Conservation (phyloP, 495 filamentous ascomycete species). For the Trichodelitschia bisporula region DNA sequence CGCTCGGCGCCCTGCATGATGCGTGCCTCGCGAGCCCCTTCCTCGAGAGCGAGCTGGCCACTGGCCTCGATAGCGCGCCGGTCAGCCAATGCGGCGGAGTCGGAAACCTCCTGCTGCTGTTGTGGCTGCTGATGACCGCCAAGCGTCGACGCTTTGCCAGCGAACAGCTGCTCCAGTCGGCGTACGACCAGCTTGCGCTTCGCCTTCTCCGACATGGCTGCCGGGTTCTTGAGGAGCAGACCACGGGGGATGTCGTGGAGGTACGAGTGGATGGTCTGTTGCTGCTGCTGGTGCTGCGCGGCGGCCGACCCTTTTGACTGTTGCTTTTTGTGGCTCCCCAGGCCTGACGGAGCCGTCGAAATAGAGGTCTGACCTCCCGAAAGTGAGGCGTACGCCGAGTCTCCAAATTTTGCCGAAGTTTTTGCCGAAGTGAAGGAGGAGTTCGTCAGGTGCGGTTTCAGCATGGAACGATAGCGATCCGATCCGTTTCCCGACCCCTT, state of each 20-base stretch:
- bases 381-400: constrained; percentile 56
- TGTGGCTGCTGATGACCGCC: constrained; percentile 19
- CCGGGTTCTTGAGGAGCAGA: constrained; percentile 24
- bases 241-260: constrained; percentile 35
- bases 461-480: constrained; percentile 2
- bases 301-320: constrained; percentile 2
- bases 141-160: constrained; percentile 30
- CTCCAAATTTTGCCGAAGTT: constrained; percentile 24
- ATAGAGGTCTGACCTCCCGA: constrained; percentile 26
- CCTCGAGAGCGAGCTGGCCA: constrained; percentile 11
- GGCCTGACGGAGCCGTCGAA: constrained; percentile 9
- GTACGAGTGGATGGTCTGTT: constrained; percentile 32
- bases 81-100: constrained; percentile 22
- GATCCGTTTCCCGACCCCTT: neutral
- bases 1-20: constrained; percentile 14
- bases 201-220: constrained; percentile 33
- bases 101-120: constrained; percentile 30
- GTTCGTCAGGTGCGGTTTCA: constrained; percentile 7
- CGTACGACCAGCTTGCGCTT: constrained; percentile 49
- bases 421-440: constrained; percentile 20
- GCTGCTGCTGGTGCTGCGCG: constrained; percentile 14
- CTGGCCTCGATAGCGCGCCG: constrained; percentile 14
- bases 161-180: constrained; percentile 52
- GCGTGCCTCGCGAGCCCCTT: constrained; percentile 24
- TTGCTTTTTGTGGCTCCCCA: constrained; percentile 2